Evolutionary conservation across 192 early-diverging fungal genomes (phyloP).

Genomic region (Coemansia sp.): DNA sequence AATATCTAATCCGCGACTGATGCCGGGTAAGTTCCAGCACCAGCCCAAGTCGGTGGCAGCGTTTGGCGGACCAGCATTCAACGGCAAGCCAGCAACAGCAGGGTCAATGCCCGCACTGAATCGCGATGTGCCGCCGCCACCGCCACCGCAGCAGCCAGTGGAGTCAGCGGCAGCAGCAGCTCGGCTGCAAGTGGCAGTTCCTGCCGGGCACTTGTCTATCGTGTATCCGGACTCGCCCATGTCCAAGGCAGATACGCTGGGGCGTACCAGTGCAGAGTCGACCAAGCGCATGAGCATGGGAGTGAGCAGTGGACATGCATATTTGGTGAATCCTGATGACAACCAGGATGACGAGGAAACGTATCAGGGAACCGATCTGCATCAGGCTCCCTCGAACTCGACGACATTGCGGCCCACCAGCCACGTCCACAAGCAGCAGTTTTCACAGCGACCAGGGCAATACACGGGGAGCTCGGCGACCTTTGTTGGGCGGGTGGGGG

Average conservation of each 20-base stretch:
- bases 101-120: constrained; percentile 6
- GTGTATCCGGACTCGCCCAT: constrained; percentile 54
- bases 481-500: not conserved
- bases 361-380: constrained; percentile 21
- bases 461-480: constrained; percentile 4
- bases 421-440: constrained; percentile 25
- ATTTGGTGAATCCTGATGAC: constrained; percentile 41
- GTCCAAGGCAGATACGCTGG: constrained; percentile 47
- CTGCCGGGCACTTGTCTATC: constrained; percentile 45
- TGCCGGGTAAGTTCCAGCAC: constrained; percentile 7
- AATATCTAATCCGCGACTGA: constrained; percentile 13
- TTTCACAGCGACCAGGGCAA: not conserved
- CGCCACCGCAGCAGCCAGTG: constrained; percentile 1
- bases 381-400: constrained; percentile 35
- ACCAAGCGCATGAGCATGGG: constrained; percentile 21
- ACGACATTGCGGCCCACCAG: constrained; percentile 44
- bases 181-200: constrained; percentile 44
- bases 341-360: constrained; percentile 2
- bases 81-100: not conserved
- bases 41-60: constrained; percentile 1
- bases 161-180: constrained; percentile 1
- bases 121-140: constrained; percentile 4
- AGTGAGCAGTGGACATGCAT: constrained; percentile 32
- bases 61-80: constrained; percentile 3
- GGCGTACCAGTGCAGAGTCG: constrained; percentile 36